A percentile compares a stretch with the other conserved stretches of the same genome.
Conservation (phyloP, 345 rosid species). For the Lumnitzera racemosa region DNA sequence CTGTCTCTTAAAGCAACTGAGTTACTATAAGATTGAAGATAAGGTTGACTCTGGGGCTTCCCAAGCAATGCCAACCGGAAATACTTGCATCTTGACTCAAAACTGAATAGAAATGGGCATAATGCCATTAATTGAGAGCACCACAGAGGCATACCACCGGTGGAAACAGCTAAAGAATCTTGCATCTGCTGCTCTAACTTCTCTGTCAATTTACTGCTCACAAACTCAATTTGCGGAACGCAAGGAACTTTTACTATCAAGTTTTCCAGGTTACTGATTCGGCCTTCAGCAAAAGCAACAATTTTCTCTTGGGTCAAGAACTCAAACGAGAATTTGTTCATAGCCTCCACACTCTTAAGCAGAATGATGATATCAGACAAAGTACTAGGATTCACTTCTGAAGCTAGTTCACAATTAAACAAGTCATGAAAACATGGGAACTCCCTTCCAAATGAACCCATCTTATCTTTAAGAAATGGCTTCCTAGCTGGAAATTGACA, state of each 20-base stretch:
- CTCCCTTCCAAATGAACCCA: conserved; percentile 14
- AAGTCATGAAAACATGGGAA: conserved; percentile 41
- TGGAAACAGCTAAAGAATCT: conserved; percentile 60
- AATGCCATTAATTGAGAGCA: conserved; percentile 72
- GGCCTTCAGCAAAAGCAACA: conserved; percentile 58
- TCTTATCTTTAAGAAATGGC: conserved; percentile 17
- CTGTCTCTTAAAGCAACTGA: conserved; percentile 44
- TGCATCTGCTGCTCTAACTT: conserved; percentile 92
- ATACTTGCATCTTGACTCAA: conserved; percentile 70
- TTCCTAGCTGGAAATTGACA: conserved; percentile 12
- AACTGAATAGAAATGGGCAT: conserved; percentile 89
- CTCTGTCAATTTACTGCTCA: conserved; percentile 76
- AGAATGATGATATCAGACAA: conserved; percentile 56
- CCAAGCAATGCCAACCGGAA: conserved; percentile 80
- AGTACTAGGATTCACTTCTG: conserved; percentile 47
- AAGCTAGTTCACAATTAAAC: conserved; percentile 44
- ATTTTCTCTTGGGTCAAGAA: conserved; percentile 56
- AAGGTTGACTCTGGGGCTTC: conserved; percentile 32
- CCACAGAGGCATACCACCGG: conserved; percentile 79
- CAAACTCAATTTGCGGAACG: conserved; percentile 58
- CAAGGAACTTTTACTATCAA: conserved; percentile 42
- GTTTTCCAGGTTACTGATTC: conserved; percentile 50
- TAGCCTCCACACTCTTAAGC: conserved; percentile 68
- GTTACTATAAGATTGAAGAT: conserved; percentile 31
- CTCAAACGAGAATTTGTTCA: conserved; percentile 62